Percentiles rank a stretch among this genome's conserved stretches.
phyloP scores from a whole-genome alignment of 2,329 filamentous ascomycete species.

The Aspergillus quadricinctus region DNA sequence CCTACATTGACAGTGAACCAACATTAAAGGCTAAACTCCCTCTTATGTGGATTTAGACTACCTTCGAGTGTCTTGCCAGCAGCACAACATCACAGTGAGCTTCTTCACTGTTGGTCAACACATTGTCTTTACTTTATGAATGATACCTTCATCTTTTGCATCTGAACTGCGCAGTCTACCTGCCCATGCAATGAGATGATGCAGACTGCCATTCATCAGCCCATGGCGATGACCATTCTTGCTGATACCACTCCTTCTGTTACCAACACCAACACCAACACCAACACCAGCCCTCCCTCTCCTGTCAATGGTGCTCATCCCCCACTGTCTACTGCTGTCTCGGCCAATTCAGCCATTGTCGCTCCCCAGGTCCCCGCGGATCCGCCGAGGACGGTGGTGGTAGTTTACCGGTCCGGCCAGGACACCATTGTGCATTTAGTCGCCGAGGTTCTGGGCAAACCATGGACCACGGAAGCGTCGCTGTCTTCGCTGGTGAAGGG shows the following conservation, averaged over 20 bases:
- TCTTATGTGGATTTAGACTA: too few species aligned
- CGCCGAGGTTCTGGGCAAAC: conserved; percentile 74
- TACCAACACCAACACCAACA: background rate
- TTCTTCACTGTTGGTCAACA: too few species aligned
- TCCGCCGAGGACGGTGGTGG: conserved; percentile 45
- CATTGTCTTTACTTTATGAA: background rate
- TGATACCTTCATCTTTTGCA: background rate
- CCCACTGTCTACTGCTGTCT: background rate
- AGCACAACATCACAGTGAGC: background rate
- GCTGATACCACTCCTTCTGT: conserved; percentile 20
- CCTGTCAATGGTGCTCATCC: conserved; percentile 8
- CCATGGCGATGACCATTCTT: conserved; percentile 30
- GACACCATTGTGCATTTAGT: conserved; percentile 70
- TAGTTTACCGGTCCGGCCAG: conserved; percentile 67
- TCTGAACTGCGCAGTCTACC: conserved; percentile 16
- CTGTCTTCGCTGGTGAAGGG: conserved; percentile 51
- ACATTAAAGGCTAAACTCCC: background rate
- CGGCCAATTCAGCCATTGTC: too few species aligned
- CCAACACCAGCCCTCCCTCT: conserved; percentile 5
- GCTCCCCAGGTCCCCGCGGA: conserved; percentile 9
- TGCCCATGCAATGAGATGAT: conserved; percentile 31
- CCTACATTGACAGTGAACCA: background rate
- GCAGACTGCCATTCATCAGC: conserved; percentile 27
- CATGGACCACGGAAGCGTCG: conserved; percentile 57
- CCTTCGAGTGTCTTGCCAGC: too few species aligned